These are phyloP conservation scores for Rosa rugosa DNA, from an alignment of 306 rosid species.

Conservation along the genomic window DNA sequence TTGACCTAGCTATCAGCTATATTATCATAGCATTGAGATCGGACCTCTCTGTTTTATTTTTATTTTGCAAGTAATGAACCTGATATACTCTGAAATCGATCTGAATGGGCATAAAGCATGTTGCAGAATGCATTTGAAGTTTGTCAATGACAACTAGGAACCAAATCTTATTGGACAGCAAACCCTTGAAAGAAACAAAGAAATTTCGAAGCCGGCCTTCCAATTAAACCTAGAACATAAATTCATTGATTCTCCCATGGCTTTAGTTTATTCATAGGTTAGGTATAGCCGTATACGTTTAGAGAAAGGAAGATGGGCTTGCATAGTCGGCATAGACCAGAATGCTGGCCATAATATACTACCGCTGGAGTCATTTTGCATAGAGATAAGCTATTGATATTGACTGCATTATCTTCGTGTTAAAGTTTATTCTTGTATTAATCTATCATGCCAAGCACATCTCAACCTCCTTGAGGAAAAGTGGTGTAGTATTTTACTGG, in stretches of 20 bases:
- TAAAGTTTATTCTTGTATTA: neutral
- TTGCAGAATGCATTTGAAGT: neutral
- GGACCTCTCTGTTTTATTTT: neutral
- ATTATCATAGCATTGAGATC: neutral
- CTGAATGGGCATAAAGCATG: neutral
- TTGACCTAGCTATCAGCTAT: neutral
- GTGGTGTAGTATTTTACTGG: neutral
- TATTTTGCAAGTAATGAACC: neutral
- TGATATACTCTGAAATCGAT: neutral
- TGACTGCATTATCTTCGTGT: slow-evolving; percentile 5
- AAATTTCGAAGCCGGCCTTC: slow-evolving; percentile 32
- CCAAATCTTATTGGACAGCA: slow-evolving; percentile 21
- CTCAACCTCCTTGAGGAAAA: neutral
- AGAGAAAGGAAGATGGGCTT: neutral
- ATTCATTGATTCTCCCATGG: slow-evolving; percentile 18
- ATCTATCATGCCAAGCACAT: neutral
- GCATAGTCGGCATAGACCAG: neutral
- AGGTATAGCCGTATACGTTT: slow-evolving; percentile 19
- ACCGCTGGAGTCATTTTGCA: neutral
- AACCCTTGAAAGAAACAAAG: slow-evolving; percentile 12
- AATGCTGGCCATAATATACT: slow-evolving; percentile 6
- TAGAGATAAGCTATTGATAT: neutral
- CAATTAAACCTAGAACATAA: slow-evolving; percentile 22
- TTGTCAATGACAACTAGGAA: slow-evolving; percentile 13
- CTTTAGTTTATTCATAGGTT: slow-evolving; percentile 29